phyloP scores from a whole-genome alignment of 2,329 filamentous ascomycete genomes.

The Diaporthe ilicicola region DNA sequence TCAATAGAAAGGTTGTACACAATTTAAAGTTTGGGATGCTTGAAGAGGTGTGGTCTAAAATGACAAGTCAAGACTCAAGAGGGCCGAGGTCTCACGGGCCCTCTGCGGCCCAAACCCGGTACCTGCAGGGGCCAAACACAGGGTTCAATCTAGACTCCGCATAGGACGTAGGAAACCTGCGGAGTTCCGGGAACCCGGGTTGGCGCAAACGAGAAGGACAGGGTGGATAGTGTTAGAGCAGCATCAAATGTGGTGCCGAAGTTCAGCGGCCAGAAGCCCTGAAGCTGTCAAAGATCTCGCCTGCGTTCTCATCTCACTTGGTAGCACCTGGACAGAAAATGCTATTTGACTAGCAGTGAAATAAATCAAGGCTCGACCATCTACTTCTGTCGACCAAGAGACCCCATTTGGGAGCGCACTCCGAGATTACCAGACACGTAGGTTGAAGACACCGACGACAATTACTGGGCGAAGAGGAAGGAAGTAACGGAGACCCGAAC shows the following conservation, averaged over 20 bases:
- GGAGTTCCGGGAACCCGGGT: not conserved
- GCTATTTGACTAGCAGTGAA: not conserved
- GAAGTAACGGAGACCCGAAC: not conserved
- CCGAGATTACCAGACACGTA: not conserved
- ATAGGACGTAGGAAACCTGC: not conserved
- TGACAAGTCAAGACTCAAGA: not conserved
- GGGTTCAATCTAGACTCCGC: not conserved
- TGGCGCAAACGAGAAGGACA: not conserved
- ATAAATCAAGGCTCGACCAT: not conserved
- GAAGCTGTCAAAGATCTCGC: not conserved
- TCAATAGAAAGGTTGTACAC: not conserved
- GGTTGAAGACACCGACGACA: not conserved
- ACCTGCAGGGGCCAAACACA: not conserved
- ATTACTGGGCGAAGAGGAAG: conserved; percentile 18
- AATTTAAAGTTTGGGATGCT: not conserved
- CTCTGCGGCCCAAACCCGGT: not conserved
- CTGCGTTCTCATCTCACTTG: not conserved
- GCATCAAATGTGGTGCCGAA: not conserved
- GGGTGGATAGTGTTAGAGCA: not conserved
- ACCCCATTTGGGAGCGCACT: not conserved
- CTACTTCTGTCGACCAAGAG: not conserved
- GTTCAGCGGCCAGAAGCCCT: not conserved
- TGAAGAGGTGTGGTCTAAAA: not conserved
- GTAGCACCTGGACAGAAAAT: not conserved
- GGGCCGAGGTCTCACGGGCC: not conserved